These are phyloP conservation scores for Fusarium subtropicale DNA, from an alignment of 2,329 filamentous ascomycete genomes.

Conservation along the genomic window DNA sequence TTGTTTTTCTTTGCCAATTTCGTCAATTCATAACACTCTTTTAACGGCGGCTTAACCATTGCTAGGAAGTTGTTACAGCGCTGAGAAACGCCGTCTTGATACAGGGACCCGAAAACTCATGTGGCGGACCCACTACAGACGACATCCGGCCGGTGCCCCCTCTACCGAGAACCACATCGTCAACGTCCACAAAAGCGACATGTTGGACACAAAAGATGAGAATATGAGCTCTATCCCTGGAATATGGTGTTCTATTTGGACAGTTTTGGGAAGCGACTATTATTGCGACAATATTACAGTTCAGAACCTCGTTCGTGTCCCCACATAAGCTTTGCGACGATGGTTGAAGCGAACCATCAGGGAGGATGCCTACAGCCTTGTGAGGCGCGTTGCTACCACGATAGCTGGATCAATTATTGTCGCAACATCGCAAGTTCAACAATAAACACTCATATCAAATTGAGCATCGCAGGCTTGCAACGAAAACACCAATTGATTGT, in stretches of 20 bases:
- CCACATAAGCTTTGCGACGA: conserved; percentile 9
- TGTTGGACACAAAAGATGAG: conserved; percentile 5
- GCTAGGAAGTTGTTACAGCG: conserved; percentile 35
- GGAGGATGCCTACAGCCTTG: conserved; percentile 25
- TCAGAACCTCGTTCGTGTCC: not conserved
- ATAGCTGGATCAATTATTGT: not conserved
- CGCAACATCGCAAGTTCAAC: not conserved
- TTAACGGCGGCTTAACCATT: conserved; percentile 2
- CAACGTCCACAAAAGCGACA: conserved; percentile 29
- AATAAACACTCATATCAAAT: not conserved
- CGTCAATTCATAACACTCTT: not conserved
- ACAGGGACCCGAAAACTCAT: conserved; percentile 43
- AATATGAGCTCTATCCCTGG: not conserved
- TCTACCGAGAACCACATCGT: conserved; percentile 42
- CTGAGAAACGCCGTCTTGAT: conserved; percentile 37
- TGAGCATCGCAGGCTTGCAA: not conserved
- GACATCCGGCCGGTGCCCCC: conserved; percentile 51
- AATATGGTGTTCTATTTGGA: not conserved
- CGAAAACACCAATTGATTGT: conserved; percentile 1
- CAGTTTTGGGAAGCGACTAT: not conserved
- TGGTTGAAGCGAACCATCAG: conserved; percentile 9
- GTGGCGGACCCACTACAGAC: conserved; percentile 50
- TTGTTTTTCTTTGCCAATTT: too few relatives aligned
- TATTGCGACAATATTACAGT: not conserved
- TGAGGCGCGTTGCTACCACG: conserved; percentile 17